Evolutionary conservation across 2,329 filamentous ascomycete species (phyloP), one percentile per base, ranked within the genome.

Genomic region (Didymella lethalis): DNA sequence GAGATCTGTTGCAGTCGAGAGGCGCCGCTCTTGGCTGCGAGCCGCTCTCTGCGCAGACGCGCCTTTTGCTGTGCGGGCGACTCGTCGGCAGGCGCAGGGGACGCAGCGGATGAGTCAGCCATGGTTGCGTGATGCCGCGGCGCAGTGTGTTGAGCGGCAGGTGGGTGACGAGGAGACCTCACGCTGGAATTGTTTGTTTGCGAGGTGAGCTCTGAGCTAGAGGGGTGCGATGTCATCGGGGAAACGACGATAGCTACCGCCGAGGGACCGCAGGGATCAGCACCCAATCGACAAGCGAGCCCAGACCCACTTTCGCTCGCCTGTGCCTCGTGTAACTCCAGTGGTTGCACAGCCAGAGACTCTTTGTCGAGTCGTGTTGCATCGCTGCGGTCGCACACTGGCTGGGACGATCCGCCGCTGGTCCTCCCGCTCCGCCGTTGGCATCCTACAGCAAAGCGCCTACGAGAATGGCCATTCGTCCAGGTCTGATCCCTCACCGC

Each of bases 1-100:
- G 89, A 91, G 75, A 95, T 95, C 76, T 85, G 90, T 69, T 90
- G 88, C 62, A 95, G 79, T 61, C 91, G 82, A 38, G 87, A 84
- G 18, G 87, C 85, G 57, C 89, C 91, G 59, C 89, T 88, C 82
- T 93, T 94, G 57, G 90, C 90, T 75, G 92, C 89, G 48, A 91
- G 85, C 38, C 90, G 87, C 76, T 93, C 90, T 76, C 92, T 91
- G 67, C 91, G 89, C 57, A 92, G 82, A 46, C 90, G 87, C 36
- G 89, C 88, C 77, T 92, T 88, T 57, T 77, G 69, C 68, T 84
- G 82, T 11, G 77, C 78, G 2, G 80, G 76, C 7, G 80, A 79
- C 59, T 77, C 74, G 7, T 68, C 61, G 3, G 61, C 28, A n/a
- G 67, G 53, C 12, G 54, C 63, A 4, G 65, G 57, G 28, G 67